Evolutionary conservation across 1,284 basidiomycete species (phyloP).

Genomic region (Kalmanozyma brasiliensis): DNA sequence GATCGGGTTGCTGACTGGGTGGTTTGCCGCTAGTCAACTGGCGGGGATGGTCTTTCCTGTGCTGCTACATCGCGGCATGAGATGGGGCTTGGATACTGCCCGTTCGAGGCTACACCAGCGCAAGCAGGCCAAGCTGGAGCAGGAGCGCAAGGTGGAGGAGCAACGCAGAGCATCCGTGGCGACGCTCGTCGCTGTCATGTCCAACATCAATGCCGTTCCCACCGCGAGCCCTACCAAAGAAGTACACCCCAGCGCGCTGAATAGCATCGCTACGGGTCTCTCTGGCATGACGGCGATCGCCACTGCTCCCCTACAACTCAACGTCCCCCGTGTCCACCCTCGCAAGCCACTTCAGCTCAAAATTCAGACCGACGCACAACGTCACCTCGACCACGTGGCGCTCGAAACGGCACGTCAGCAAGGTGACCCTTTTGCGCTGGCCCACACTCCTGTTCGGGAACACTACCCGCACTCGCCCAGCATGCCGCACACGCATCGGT

Average conservation of each 20-base stretch:
- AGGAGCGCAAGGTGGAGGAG: conserved; percentile 4
- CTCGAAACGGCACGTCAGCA: conserved; percentile 60
- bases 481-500: conserved; percentile 11
- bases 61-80: conserved; percentile 22
- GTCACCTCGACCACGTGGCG: conserved; percentile 42
- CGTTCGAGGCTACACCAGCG: background rate
- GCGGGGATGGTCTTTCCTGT: conserved; percentile 52
- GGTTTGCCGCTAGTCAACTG: conserved; percentile 54
- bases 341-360: background rate
- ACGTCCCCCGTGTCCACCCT: background rate
- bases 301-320: conserved; percentile 33
- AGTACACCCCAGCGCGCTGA: conserved; percentile 20
- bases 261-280: conserved; percentile 45
- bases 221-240: background rate
- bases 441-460: conserved; percentile 10
- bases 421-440: conserved; percentile 43
- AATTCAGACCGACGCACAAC: conserved; percentile 27
- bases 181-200: conserved; percentile 26
- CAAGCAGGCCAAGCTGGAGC: conserved; percentile 1
- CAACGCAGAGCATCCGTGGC: conserved; percentile 15
- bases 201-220: conserved; percentile 13
- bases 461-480: conserved; percentile 14
- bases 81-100: background rate
- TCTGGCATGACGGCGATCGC: conserved; percentile 48
- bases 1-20: conserved; percentile 56